phyloP scores from a whole-genome alignment of 495 filamentous ascomycete species.

The Podospora appendiculata region DNA sequence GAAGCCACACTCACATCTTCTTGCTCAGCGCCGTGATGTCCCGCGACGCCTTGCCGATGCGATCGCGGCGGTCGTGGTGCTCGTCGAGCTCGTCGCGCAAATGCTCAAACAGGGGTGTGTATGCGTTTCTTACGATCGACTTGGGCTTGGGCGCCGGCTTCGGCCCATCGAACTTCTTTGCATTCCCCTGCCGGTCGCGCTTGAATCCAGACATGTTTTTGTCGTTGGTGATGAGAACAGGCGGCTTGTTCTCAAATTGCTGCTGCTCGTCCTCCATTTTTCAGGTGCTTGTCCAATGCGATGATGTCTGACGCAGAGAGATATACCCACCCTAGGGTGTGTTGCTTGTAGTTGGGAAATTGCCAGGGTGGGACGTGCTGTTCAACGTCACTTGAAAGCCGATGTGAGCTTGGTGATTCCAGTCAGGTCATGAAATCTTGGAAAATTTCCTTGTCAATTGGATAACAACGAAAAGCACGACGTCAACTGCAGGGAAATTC shows the following conservation, averaged over 20 bases:
- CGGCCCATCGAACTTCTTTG: constrained; percentile 25
- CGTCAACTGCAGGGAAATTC: too few relatives aligned
- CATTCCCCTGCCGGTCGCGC: constrained; percentile 53
- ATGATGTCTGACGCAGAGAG: constrained; percentile 1
- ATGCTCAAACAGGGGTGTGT: constrained; percentile 72
- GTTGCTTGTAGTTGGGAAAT: background rate
- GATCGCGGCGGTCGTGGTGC: constrained; percentile 87
- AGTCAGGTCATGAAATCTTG: background rate
- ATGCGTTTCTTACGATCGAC: constrained; percentile 30
- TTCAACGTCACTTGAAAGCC: background rate
- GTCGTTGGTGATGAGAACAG: background rate
- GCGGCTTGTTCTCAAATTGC: background rate
- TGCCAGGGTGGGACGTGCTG: background rate
- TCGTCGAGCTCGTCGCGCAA: constrained; percentile 87
- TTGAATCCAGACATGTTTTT: constrained; percentile 42
- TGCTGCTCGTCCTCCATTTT: constrained; percentile 5
- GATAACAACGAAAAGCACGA: too few relatives aligned
- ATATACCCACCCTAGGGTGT: constrained; percentile 9
- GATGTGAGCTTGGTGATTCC: background rate
- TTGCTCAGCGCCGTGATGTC: constrained; percentile 93
- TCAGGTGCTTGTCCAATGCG: background rate
- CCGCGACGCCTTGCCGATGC: constrained; percentile 77
- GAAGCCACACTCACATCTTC: constrained; percentile 68
- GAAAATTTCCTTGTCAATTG: background rate
- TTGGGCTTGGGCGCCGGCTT: constrained; percentile 20